Conservation (phyloP, 2,329 filamentous ascomycete genomes). For the Penicillium decumbens region DNA sequence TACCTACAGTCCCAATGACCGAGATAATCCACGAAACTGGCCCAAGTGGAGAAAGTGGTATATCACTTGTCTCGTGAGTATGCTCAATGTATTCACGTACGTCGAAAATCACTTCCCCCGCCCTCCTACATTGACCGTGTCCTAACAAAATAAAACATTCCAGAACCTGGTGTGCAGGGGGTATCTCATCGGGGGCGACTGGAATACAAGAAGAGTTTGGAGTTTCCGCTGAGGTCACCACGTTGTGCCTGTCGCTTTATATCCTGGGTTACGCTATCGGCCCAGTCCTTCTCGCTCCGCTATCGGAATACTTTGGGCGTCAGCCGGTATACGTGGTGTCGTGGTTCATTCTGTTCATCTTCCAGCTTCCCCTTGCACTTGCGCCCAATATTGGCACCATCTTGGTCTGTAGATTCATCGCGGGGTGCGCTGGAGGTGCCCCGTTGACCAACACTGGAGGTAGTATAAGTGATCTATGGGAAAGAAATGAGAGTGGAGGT, state of each 20-base stretch:
- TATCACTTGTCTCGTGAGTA: conserved; percentile 39
- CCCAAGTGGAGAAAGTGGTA: conserved; percentile 40
- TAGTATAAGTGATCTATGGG: conserved; percentile 32
- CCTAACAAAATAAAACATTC: not conserved
- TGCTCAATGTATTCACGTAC: conserved; percentile 32
- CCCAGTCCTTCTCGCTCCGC: conserved; percentile 29
- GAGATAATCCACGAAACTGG: conserved; percentile 42
- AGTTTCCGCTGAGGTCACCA: conserved; percentile 29
- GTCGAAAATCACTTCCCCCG: conserved; percentile 1
- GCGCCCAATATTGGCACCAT: conserved; percentile 30
- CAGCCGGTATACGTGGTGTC: conserved; percentile 33
- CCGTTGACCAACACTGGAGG: conserved; percentile 34
- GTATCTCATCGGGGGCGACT: conserved; percentile 27
- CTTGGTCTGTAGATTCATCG: conserved; percentile 28
- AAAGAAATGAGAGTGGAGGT: conserved; percentile 28
- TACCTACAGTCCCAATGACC: conserved; percentile 18
- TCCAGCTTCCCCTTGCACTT: conserved; percentile 27
- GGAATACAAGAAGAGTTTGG: conserved; percentile 26
- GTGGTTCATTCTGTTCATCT: conserved; percentile 31
- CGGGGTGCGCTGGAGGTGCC: conserved; percentile 30
- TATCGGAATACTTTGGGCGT: conserved; percentile 37
- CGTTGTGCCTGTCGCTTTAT: conserved; percentile 32
- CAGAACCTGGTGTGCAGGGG: conserved; percentile 27
- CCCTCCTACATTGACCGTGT: not conserved
- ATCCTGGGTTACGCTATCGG: conserved; percentile 29